Conservation (phyloP, 257 asterid species). For the Paulownia fortunei region DNA sequence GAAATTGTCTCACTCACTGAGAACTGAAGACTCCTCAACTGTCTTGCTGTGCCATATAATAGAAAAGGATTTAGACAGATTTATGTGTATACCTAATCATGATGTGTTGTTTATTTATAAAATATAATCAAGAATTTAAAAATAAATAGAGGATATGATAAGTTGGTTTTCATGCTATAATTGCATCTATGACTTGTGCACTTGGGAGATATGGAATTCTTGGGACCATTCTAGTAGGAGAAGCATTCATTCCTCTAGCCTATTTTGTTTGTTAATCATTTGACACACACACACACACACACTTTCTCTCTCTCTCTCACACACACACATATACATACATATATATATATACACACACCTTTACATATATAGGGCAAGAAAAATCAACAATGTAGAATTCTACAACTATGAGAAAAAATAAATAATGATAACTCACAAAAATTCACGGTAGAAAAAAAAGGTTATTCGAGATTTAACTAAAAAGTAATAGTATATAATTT, state of each 20-base stretch:
- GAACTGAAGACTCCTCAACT: neutral
- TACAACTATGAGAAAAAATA: too few relatives aligned
- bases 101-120: slow-evolving; percentile 8
- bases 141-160: neutral
- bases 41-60: slow-evolving; percentile 9
- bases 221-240: slow-evolving; percentile 33
- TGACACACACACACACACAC: too few relatives aligned
- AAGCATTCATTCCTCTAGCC: slow-evolving; percentile 26
- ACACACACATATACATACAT: too few relatives aligned
- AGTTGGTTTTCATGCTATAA: slow-evolving; percentile 35
- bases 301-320: too few relatives aligned
- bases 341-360: too few relatives aligned
- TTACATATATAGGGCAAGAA: too few relatives aligned
- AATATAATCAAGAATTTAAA: neutral
- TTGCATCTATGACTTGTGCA: slow-evolving; percentile 23
- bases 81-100: neutral
- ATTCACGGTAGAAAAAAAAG: too few relatives aligned
- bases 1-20: neutral
- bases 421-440: too few relatives aligned
- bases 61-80: neutral
- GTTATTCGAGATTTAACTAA: too few relatives aligned
- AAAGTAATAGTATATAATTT: too few relatives aligned
- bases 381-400: too few relatives aligned
- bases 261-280: neutral
- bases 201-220: slow-evolving; percentile 2